phyloP scores from a whole-genome alignment of 2,329 filamentous ascomycete genomes.

The Tetracladium maxilliforme region DNA sequence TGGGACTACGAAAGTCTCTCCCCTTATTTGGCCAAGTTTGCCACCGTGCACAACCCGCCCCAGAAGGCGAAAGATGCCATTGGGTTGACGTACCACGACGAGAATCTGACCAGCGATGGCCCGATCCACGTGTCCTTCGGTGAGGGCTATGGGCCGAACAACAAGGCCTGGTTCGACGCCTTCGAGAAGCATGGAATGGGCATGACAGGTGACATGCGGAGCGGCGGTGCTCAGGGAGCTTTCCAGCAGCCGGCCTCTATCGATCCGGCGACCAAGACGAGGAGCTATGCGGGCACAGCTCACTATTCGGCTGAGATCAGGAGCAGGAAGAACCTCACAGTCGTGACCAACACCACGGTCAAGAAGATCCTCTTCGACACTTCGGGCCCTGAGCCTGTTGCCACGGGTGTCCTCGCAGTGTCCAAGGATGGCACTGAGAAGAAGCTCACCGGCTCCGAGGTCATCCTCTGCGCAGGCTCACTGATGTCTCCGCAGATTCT shows the following conservation, averaged over 20 bases:
- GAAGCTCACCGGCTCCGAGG: conserved; percentile 13
- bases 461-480: conserved; percentile 14
- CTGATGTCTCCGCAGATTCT: conserved; percentile 14
- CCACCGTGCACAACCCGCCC: conserved; percentile 4
- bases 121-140: conserved; percentile 6
- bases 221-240: conserved; percentile 6
- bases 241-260: conserved; percentile 4
- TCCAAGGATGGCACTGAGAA: conserved; percentile 6
- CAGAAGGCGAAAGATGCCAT: conserved; percentile 1
- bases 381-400: neutral
- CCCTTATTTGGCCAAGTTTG: conserved; percentile 23
- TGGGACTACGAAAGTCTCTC: conserved; percentile 21
- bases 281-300: conserved; percentile 8
- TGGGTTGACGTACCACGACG: neutral
- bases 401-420: conserved; percentile 7
- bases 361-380: conserved; percentile 45
- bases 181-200: conserved; percentile 2
- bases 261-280: conserved; percentile 4
- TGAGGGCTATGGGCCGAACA: conserved; percentile 3
- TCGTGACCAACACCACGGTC: conserved; percentile 75
- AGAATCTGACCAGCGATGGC: conserved; percentile 2
- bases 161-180: conserved; percentile 4
- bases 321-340: conserved; percentile 46
- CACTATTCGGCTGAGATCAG: conserved; percentile 7
- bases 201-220: conserved; percentile 5